Evolutionary conservation across 257 asterid genomes (phyloP).

Genomic region (Solanum infundibuliforme): DNA sequence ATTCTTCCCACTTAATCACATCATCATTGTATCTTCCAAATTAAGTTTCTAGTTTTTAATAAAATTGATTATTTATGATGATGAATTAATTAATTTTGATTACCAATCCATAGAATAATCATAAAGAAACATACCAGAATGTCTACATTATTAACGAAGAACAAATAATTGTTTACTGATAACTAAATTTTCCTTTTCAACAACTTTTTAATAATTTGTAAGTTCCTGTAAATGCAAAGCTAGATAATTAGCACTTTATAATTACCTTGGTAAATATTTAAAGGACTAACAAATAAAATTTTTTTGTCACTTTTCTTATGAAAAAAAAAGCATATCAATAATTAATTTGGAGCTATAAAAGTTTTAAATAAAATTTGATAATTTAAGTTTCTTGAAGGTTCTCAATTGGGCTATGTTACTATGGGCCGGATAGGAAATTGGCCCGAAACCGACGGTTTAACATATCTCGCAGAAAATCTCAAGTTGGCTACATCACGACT

Average conservation of each 20-base stretch:
- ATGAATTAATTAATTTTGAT: not conserved
- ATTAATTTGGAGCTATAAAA: not conserved
- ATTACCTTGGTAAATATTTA: not conserved
- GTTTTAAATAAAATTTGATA: not conserved
- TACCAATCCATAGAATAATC: not conserved
- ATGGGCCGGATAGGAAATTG: not conserved
- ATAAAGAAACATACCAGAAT: not conserved
- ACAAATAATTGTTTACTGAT: not conserved
- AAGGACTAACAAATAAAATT: not conserved
- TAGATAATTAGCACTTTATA: not conserved
- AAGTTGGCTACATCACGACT: not conserved
- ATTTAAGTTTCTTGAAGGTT: not conserved
- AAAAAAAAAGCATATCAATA: not conserved
- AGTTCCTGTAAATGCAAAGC: not conserved
- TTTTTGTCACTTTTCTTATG: not conserved
- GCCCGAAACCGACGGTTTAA: not conserved
- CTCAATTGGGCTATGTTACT: not conserved
- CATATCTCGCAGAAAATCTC: not conserved
- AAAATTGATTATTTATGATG: not conserved
- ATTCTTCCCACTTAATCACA: not conserved
- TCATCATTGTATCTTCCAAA: not conserved
- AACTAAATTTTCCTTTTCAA: not conserved
- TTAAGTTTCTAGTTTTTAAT: not conserved
- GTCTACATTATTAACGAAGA: not conserved
- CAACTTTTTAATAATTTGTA: not conserved